Percentiles rank a stretch among this genome's conserved stretches.
Conservation (phyloP, 371 early-diverging fungal species). For the Mortierella sp. region DNA sequence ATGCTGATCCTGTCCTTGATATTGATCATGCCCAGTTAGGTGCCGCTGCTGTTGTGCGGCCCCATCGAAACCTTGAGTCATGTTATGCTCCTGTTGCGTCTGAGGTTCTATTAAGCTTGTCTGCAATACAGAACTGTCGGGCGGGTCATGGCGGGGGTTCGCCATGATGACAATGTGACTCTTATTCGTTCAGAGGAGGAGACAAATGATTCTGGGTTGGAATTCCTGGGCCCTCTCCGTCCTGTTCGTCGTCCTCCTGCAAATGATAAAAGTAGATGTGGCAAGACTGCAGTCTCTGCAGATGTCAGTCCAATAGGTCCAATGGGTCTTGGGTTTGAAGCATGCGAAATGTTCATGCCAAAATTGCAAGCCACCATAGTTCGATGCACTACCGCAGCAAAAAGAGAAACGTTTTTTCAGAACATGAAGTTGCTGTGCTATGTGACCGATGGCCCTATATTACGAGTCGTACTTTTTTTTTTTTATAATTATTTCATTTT, state of each 20-base stretch:
- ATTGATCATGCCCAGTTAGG: background rate
- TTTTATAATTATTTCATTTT: background rate
- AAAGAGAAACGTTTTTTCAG: background rate
- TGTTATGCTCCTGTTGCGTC: background rate
- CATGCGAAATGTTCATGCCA: background rate
- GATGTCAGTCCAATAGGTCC: background rate
- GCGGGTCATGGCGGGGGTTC: background rate
- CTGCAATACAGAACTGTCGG: conserved; percentile 1
- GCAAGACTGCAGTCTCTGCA: background rate
- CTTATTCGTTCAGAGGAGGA: background rate
- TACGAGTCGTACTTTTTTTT: no score
- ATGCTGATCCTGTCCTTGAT: conserved; percentile 10
- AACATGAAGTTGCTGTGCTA: no score
- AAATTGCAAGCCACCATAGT: background rate
- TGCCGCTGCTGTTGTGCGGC: conserved; percentile 13
- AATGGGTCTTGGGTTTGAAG: background rate
- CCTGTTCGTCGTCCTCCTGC: conserved; percentile 1
- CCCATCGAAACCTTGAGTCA: background rate
- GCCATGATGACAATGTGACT: background rate
- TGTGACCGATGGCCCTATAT: no score
- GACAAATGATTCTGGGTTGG: background rate
- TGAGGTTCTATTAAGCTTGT: background rate
- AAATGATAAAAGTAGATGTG: background rate
- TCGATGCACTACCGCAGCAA: background rate
- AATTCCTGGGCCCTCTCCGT: conserved; percentile 1